Base-by-base conservation (phyloP, 108 stramenopile species). In the Nitzschia sp. region DNA sequence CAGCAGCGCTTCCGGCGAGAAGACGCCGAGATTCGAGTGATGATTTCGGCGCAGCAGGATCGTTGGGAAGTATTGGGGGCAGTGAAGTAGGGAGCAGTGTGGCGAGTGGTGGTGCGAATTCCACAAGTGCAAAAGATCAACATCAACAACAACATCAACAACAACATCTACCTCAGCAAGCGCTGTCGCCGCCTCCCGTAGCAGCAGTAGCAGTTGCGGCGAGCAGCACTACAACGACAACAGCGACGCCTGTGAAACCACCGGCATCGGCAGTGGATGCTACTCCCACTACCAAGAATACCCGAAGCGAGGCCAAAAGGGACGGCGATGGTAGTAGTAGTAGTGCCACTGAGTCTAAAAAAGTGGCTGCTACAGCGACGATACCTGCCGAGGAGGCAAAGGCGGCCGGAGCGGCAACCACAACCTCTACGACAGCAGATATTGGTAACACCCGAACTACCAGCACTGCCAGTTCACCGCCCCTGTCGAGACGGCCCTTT, bases 51-150 rank as follows among this genome's bases (percentile, higher is more conserved):
- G 46, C 26, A 3, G 36, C 9, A 9, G 68, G 68, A 35, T 76
- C 75, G 9, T 13, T 76, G 36, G 75, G 68, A 5, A 69, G 68
- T 26, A 60, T 66, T 41, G 68, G 38, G 1, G 68, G 66, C 2
- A 75, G 66, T 63, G 67, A 58, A 5, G 58, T 68, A 22, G 67
- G 53, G 32, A 60, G 32, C 47, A 56, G 52, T 1, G 59, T 45
- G 1, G 48, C 56, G 27, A 63, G 53, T 38, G 54, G 34, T 8
- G 54, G 34, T 8, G 45, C 31, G 28, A 25, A 16, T 55, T 35
- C 38, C 55, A 8, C 21, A 31, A 30, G 26, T 15, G 23, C 9
- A 44, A 34, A 55, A 67, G 26, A 41, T 13, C 11, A 6, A 11
- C 38, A 41, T 41, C 6, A 41, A 22, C n/a, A n/a, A n/a, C n/a